Conservation (phyloP, 805 yeast genomes). For the Millerozyma acaciae region DNA sequence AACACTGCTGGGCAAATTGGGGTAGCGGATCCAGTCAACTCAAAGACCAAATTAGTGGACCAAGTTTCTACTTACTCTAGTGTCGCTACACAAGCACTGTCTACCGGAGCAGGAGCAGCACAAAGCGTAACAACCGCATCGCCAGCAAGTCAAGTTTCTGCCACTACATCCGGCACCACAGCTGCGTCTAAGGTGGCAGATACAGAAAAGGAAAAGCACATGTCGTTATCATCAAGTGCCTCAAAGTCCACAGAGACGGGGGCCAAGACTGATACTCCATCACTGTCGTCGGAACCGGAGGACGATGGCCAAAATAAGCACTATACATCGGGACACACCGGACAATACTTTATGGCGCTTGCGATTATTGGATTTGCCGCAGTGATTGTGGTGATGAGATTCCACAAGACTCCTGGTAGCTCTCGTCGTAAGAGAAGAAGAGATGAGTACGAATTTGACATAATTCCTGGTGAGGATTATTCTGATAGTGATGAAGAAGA, state of each 20-base stretch:
- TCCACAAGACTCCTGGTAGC: slow-evolving; percentile 39
- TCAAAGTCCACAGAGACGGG: no score
- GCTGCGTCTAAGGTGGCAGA: slow-evolving; percentile 1
- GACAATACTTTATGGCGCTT: slow-evolving; percentile 58
- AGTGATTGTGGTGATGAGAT: slow-evolving; percentile 44
- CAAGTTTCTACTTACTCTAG: slow-evolving; percentile 1
- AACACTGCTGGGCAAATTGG: slow-evolving; percentile 6
- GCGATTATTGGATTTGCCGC: slow-evolving; percentile 55
- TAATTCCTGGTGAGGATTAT: slow-evolving; percentile 64
- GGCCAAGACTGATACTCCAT: slow-evolving; percentile 6
- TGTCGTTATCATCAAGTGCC: not conserved
- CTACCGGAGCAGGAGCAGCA: slow-evolving; percentile 4
- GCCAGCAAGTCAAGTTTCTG: slow-evolving; percentile 3
- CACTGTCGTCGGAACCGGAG: slow-evolving; percentile 9
- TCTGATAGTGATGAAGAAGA: slow-evolving; percentile 30
- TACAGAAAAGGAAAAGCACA: not conserved
- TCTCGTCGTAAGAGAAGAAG: slow-evolving; percentile 52
- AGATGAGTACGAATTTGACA: slow-evolving; percentile 73
- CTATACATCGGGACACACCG: slow-evolving; percentile 42
- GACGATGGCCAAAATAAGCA: slow-evolving; percentile 39
- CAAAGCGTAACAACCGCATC: slow-evolving; percentile 4
- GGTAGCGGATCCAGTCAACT: slow-evolving; percentile 1
- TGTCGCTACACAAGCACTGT: slow-evolving; percentile 3
- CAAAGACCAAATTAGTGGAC: slow-evolving; percentile 2
- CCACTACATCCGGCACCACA: slow-evolving; percentile 3